phyloP scores from a whole-genome alignment of 2,329 filamentous ascomycete species.

The Alternaria gaisen region DNA sequence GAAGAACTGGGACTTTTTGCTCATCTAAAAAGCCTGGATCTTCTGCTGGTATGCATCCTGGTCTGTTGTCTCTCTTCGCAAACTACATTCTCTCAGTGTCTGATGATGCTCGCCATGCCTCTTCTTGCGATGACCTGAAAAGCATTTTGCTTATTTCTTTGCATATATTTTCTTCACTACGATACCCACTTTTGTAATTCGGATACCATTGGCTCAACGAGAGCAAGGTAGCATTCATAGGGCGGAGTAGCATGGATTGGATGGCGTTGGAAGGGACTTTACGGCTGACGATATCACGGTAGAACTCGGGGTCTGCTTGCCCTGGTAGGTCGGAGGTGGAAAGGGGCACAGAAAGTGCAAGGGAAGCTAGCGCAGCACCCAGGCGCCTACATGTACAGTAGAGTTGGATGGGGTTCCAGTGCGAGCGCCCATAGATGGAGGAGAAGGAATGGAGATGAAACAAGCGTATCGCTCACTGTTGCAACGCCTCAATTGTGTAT shows the following conservation, averaged over 20 bases:
- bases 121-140: conserved; percentile 21
- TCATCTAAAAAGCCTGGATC: conserved; percentile 68
- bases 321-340: conserved; percentile 27
- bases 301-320: conserved; percentile 9
- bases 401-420: conserved; percentile 30
- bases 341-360: conserved; percentile 24
- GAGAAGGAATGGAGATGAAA: conserved; percentile 35
- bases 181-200: conserved; percentile 54
- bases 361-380: conserved; percentile 49
- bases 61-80: conserved; percentile 39
- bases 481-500: conserved; percentile 23
- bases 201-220: conserved; percentile 34
- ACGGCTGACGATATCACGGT: conserved; percentile 40
- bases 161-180: conserved; percentile 46
- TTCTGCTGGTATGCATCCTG: conserved; percentile 51
- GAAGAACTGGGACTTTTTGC: conserved; percentile 90
- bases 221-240: conserved; percentile 34
- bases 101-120: conserved; percentile 14
- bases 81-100: conserved; percentile 34
- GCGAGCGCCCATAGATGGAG: conserved; percentile 23
- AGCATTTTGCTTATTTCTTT: conserved; percentile 46
- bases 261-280: conserved; percentile 37
- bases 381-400: conserved; percentile 43
- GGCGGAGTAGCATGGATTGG: conserved; percentile 35
- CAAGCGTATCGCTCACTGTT: conserved; percentile 37